Evolutionary conservation across 1,139 yeast species (phyloP).

Genomic region (Wickerhamiella pararugosa): DNA sequence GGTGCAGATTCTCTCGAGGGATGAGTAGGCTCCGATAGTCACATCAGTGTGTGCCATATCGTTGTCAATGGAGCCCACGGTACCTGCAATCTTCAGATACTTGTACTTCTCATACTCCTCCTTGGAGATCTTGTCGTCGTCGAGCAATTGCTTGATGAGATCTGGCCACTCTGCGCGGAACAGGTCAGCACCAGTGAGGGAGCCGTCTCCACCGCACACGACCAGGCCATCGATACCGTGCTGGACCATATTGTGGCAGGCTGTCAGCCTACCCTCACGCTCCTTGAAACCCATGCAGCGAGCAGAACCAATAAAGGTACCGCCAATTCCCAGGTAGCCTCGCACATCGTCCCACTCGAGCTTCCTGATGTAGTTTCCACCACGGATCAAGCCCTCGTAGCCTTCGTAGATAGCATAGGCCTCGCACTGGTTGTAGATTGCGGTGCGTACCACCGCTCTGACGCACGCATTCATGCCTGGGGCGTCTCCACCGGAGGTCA

Average conservation of each 20-base stretch:
- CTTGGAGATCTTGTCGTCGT: slow-evolving; percentile 37
- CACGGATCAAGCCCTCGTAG: slow-evolving; percentile 71
- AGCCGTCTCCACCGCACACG: slow-evolving; percentile 99
- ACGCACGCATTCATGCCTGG: slow-evolving; percentile 98
- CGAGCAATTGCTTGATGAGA: slow-evolving; percentile 53
- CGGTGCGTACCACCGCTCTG: slow-evolving; percentile 84
- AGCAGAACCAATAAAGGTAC: slow-evolving; percentile 94
- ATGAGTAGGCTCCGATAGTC: slow-evolving; percentile 91
- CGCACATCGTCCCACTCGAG: slow-evolving; percentile 90
- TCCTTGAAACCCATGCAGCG: slow-evolving; percentile 77
- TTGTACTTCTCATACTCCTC: slow-evolving; percentile 46
- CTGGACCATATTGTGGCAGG: slow-evolving; percentile 68
- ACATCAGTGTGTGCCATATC: slow-evolving; percentile 96
- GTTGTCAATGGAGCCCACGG: slow-evolving; percentile 93
- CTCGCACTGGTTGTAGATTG: slow-evolving; percentile 78
- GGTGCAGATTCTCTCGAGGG: slow-evolving; percentile 84
- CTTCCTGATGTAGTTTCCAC: slow-evolving; percentile 66
- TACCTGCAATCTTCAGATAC: slow-evolving; percentile 78
- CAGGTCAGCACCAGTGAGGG: slow-evolving; percentile 90
- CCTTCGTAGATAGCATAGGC: slow-evolving; percentile 94
- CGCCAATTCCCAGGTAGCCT: slow-evolving; percentile 83
- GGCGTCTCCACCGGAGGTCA: slow-evolving; percentile 98
- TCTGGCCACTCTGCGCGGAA: slow-evolving; percentile 93
- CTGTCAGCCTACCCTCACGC: slow-evolving; percentile 65
- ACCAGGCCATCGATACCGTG: slow-evolving; percentile 90